phyloP scores from a whole-genome alignment of 495 filamentous ascomycete genomes.

The Aspergillus carlsbadensis region DNA sequence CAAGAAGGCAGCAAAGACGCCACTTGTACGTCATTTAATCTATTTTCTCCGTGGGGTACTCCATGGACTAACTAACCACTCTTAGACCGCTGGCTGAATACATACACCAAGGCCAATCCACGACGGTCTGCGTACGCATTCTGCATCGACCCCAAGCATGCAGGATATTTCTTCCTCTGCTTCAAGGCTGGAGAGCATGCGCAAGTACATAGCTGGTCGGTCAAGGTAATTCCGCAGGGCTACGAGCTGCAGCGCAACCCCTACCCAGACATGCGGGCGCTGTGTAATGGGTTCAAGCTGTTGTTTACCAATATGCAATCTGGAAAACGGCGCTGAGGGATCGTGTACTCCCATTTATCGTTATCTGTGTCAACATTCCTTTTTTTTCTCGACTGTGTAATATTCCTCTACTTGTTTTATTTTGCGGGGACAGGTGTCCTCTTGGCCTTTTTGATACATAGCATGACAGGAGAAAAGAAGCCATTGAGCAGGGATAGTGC shows the following conservation, averaged over 20 bases:
- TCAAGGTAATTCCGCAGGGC: constrained; percentile 85
- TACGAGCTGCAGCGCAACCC: constrained; percentile 83
- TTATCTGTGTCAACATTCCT: constrained; percentile 9
- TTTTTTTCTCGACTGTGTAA: constrained; percentile 27
- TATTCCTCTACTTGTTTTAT: constrained; percentile 11
- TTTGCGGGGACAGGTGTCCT: constrained; percentile 4
- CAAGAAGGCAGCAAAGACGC: constrained; percentile 75
- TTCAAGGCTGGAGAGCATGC: constrained; percentile 86
- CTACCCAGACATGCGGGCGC: constrained; percentile 89
- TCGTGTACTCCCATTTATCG: not conserved
- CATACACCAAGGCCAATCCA: constrained; percentile 94
- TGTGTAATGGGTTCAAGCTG: constrained; percentile 86
- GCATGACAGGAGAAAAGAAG: constrained; percentile 11
- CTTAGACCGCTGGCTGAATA: constrained; percentile 89
- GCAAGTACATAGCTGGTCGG: constrained; percentile 72
- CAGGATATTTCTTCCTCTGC: constrained; percentile 92
- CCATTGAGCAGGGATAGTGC: constrained; percentile 2
- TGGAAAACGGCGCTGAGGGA: constrained; percentile 33
- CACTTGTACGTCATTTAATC: constrained; percentile 65
- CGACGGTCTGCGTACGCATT: constrained; percentile 91
- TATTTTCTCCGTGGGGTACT: not conserved
- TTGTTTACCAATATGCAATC: constrained; percentile 57
- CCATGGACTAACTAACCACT: constrained; percentile 27
- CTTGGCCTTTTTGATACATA: not conserved
- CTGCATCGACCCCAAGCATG: constrained; percentile 86